Evolutionary conservation across 352 stramenopile species (phyloP).

Genomic region (Phytophthora gonapodyides): DNA sequence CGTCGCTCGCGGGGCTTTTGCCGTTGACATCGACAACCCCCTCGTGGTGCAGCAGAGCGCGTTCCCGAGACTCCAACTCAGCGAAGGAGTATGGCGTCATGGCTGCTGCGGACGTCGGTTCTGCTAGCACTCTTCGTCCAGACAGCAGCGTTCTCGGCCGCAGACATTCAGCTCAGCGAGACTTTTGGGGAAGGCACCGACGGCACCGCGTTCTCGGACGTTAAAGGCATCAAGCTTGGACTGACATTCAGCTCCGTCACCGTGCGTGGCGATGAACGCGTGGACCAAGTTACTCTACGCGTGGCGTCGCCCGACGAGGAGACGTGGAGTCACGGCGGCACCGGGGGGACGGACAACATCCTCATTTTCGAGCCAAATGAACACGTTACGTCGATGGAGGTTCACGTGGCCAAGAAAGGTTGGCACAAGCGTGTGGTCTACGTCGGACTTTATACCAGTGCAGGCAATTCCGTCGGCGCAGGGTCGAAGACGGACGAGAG

Average conservation of each 20-base stretch:
- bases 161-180: conserved; percentile 26
- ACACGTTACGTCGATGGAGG: conserved; percentile 28
- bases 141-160: conserved; percentile 11
- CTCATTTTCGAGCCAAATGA: conserved; percentile 14
- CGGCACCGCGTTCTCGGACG: conserved; percentile 28
- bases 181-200: conserved; percentile 24
- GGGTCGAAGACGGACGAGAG: conserved; percentile 20
- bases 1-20: neutral
- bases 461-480: conserved; percentile 18
- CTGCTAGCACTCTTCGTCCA: conserved; percentile 1
- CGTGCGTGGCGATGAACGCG: conserved; percentile 21
- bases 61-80: conserved; percentile 6
- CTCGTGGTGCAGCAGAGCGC: neutral
- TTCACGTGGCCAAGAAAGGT: conserved; percentile 20
- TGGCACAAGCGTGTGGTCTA: conserved; percentile 22
- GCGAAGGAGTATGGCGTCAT: neutral
- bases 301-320: conserved; percentile 16
- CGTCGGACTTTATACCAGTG: conserved; percentile 19
- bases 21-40: conserved; percentile 3
- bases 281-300: conserved; percentile 27
- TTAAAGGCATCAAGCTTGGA: conserved; percentile 23
- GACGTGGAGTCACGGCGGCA: conserved; percentile 27
- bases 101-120: neutral
- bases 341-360: conserved; percentile 24
- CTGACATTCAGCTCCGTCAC: conserved; percentile 29